phyloP scores from a whole-genome alignment of 768 basidiomycete species.

The Mycena metata region DNA sequence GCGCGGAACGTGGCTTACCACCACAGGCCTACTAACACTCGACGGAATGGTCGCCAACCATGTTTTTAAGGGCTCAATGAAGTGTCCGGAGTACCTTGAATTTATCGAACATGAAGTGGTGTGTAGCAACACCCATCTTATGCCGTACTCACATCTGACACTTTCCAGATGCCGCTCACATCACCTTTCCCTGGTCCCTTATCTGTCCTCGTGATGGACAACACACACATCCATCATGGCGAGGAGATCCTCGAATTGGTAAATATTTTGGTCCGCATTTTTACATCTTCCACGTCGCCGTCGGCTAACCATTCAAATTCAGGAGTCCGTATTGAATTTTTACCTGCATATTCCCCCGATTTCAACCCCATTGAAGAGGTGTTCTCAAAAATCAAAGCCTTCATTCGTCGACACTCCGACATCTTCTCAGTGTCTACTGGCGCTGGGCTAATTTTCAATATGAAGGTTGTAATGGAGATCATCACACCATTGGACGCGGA shows the following conservation, averaged over 20 bases:
- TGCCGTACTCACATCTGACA: background rate
- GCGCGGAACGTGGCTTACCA: slow-evolving; percentile 44
- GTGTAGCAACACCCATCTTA: slow-evolving; percentile 12
- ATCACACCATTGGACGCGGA: slow-evolving; percentile 33
- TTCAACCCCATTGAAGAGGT: slow-evolving; percentile 52
- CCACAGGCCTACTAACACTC: slow-evolving; percentile 44
- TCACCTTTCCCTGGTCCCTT: slow-evolving; percentile 45
- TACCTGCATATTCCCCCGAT: slow-evolving; percentile 51
- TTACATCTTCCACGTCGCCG: background rate
- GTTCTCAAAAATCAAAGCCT: slow-evolving; percentile 47
- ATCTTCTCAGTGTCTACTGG: slow-evolving; percentile 1
- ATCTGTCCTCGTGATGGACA: slow-evolving; percentile 52
- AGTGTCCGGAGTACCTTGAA: slow-evolving; percentile 38
- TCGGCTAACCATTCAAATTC: too few species aligned
- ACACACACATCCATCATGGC: slow-evolving; percentile 49
- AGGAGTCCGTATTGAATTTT: slow-evolving; percentile 42
- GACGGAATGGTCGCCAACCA: slow-evolving; percentile 48
- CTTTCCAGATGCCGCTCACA: slow-evolving; percentile 39
- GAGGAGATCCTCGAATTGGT: slow-evolving; percentile 44
- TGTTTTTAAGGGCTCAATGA: slow-evolving; percentile 49
- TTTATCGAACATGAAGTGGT: slow-evolving; percentile 46
- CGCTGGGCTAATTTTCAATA: slow-evolving; percentile 9
- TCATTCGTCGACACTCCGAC: slow-evolving; percentile 31
- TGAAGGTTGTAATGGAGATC: slow-evolving; percentile 31
- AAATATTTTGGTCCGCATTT: slow-evolving; percentile 35